A percentile compares a stretch with the other conserved stretches of the same genome.
These are phyloP conservation scores for Lactifluus volemus DNA, from an alignment of 768 basidiomycete genomes.

Conservation along the genomic window DNA sequence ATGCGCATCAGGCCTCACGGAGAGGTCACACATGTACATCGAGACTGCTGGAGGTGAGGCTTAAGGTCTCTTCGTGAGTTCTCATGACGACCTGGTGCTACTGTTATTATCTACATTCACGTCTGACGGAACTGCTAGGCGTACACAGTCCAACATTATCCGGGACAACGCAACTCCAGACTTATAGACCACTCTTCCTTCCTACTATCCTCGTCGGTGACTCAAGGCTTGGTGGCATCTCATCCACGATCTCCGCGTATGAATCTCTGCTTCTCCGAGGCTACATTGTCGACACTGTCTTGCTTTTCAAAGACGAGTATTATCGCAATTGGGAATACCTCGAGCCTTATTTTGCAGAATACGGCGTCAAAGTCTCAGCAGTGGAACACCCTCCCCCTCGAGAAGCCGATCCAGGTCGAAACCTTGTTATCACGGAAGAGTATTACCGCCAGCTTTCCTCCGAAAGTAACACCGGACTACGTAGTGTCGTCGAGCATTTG, in stretches of 20 bases:
- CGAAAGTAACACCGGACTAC: constrained; percentile 30
- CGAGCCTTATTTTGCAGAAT: constrained; percentile 65
- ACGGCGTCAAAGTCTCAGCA: constrained; percentile 46
- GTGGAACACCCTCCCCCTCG: constrained; percentile 52
- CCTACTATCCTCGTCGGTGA: constrained; percentile 87
- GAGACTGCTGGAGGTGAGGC: constrained; percentile 92
- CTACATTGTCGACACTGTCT: constrained; percentile 75
- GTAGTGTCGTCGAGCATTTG: constrained; percentile 45
- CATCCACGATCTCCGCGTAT: constrained; percentile 85
- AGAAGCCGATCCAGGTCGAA: constrained; percentile 34
- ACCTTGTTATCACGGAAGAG: constrained; percentile 46
- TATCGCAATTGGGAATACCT: constrained; percentile 87
- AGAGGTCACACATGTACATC: constrained; percentile 58
- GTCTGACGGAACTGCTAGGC: constrained; percentile 37
- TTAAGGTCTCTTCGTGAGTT: constrained; percentile 6
- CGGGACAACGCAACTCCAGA: constrained; percentile 75
- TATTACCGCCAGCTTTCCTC: constrained; percentile 59
- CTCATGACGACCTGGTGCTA: neutral
- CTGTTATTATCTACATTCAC: constrained; percentile 3
- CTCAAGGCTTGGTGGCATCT: constrained; percentile 87
- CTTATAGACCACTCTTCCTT: constrained; percentile 78
- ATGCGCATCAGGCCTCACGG: constrained; percentile 33
- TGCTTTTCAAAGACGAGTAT: constrained; percentile 79
- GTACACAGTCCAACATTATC: constrained; percentile 86
- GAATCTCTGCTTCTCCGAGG: constrained; percentile 88